These are phyloP conservation scores for Agrocybe praecox DNA, from an alignment of 768 basidiomycete genomes.

Conservation along the genomic window DNA sequence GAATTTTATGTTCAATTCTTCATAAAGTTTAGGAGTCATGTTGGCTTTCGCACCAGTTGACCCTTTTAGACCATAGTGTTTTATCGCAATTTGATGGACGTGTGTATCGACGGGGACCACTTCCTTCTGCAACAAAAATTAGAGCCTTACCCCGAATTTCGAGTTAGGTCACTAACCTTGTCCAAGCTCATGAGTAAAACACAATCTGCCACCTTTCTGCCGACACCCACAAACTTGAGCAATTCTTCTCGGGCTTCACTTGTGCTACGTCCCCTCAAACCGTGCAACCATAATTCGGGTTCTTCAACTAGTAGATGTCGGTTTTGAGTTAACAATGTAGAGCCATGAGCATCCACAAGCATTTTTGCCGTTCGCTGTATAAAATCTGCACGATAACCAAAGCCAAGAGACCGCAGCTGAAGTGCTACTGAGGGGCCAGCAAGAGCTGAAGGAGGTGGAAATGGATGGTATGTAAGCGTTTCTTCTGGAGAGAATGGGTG, in stretches of 20 bases:
- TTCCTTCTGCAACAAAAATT: constrained; percentile 54
- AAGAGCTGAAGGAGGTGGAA: constrained; percentile 78
- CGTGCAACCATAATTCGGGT: constrained; percentile 62
- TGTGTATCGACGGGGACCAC: constrained; percentile 97
- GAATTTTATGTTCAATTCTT: constrained; percentile 66
- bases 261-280: constrained; percentile 52
- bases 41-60: constrained; percentile 44
- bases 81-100: constrained; percentile 85
- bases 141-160: not conserved
- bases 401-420: constrained; percentile 80
- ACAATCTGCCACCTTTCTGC: constrained; percentile 97
- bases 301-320: constrained; percentile 37
- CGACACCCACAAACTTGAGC: constrained; percentile 86
- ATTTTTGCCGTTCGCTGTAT: constrained; percentile 84
- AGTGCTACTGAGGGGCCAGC: constrained; percentile 57
- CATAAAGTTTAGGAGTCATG: constrained; percentile 81
- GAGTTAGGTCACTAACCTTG: constrained; percentile 52
- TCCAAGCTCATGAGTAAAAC: constrained; percentile 90
- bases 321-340: constrained; percentile 13
- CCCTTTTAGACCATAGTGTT: constrained; percentile 70
- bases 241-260: constrained; percentile 72
- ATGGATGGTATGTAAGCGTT: constrained; percentile 65
- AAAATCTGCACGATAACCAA: constrained; percentile 94
- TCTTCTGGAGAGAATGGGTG: constrained; percentile 32
- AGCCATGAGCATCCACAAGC: constrained; percentile 59